A percentile compares a stretch with the other conserved stretches of the same genome.
These are phyloP conservation scores for Ehretia macrophylla DNA, from an alignment of 257 asterid genomes.

Conservation along the genomic window DNA sequence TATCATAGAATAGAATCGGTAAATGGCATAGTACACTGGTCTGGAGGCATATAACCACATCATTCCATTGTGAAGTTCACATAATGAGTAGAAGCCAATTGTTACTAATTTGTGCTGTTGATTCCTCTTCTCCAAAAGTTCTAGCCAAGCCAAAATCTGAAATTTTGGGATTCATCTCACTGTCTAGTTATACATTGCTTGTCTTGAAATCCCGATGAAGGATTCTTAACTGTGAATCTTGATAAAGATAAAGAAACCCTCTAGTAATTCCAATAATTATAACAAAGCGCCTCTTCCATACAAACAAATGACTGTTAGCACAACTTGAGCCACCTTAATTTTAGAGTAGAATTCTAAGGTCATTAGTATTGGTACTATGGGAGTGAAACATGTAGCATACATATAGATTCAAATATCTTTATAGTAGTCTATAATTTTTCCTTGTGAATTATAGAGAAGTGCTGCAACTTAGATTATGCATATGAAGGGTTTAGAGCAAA, in stretches of 20 bases:
- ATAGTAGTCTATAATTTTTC: no score
- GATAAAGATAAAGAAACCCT: slow-evolving; percentile 37
- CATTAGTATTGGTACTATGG: no score
- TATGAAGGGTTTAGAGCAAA: neutral
- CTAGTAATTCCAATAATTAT: slow-evolving; percentile 29
- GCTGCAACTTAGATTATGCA: neutral
- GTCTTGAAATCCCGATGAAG: slow-evolving; percentile 39
- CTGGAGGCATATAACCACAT: slow-evolving; percentile 43
- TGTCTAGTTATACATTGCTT: slow-evolving; percentile 28
- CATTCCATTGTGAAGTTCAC: neutral
- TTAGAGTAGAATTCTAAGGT: no score
- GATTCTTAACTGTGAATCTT: slow-evolving; percentile 32
- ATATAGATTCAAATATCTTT: no score
- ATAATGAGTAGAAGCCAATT: no score
- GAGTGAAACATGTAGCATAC: no score
- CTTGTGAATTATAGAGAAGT: no score
- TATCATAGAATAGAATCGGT: slow-evolving; percentile 29
- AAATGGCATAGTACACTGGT: slow-evolving; percentile 28
- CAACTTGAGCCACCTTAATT: slow-evolving; percentile 7
- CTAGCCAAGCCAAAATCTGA: slow-evolving; percentile 33
- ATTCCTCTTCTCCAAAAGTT: slow-evolving; percentile 5
- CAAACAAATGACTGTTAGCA: neutral
- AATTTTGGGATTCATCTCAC: slow-evolving; percentile 29
- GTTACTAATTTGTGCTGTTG: neutral
- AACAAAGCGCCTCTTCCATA: slow-evolving; percentile 19